Percentiles rank a stretch among this genome's conserved stretches.
These are phyloP conservation scores for Melampsora larici-populina DNA, from an alignment of 1,284 basidiomycete genomes.

Conservation along the genomic window DNA sequence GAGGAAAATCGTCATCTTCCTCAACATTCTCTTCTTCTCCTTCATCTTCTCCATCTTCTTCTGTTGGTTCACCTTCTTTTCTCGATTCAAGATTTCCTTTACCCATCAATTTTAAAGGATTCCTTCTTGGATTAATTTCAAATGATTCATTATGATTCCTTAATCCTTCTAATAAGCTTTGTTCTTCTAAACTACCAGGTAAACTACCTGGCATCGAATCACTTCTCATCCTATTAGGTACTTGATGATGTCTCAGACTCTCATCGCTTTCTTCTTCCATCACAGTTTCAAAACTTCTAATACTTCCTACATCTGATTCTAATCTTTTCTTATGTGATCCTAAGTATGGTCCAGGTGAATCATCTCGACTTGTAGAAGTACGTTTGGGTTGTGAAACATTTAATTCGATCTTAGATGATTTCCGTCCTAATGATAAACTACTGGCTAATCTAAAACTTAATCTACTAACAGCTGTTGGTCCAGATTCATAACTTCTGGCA, in stretches of 20 bases:
- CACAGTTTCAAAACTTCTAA: constrained; percentile 28
- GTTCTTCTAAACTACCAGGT: constrained; percentile 50
- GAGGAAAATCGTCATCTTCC: constrained; percentile 48
- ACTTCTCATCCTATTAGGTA: constrained; percentile 6
- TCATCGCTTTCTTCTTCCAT: constrained; percentile 13
- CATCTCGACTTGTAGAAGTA: no score
- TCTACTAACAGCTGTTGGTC: constrained; percentile 19
- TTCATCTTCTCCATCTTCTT: constrained; percentile 41
- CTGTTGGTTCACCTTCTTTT: constrained; percentile 44
- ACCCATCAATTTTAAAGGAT: background rate
- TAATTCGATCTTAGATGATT: constrained; percentile 13
- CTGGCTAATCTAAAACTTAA: constrained; percentile 32
- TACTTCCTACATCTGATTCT: constrained; percentile 19
- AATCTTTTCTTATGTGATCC: background rate
- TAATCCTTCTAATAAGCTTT: constrained; percentile 44
- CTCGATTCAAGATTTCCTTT: constrained; percentile 45
- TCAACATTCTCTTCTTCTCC: constrained; percentile 22
- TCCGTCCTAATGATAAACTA: constrained; percentile 29
- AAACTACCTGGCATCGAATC: constrained; percentile 45
- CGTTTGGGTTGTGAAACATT: no score
- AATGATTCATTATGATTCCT: background rate
- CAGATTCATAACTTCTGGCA: constrained; percentile 25
- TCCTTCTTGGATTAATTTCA: background rate
- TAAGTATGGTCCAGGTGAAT: no score
- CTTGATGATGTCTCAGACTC: constrained; percentile 29